Base-by-base conservation (phyloP, 805 yeast genomes). In the Lipomyces japonicus region DNA sequence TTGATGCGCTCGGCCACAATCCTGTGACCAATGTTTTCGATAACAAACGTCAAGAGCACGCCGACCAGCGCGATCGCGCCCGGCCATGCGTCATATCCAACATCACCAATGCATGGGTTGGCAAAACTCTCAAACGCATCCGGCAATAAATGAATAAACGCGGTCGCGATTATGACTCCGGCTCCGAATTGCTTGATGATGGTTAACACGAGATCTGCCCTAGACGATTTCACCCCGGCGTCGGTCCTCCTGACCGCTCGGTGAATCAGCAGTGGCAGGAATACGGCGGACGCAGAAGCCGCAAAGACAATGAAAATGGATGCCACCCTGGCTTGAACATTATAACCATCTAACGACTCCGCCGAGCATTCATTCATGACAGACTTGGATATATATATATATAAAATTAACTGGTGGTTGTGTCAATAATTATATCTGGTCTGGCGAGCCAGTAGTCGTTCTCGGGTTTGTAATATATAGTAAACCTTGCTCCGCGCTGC, bases 111-210 rank as follows among this genome's bases (percentile, higher is more conserved):
- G 69, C 93, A 85, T 7, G 70, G 76, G 41, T 76, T 62, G 1
- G 73, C 62, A 40, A 85, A 69, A 2, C 78, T 73, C 7, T 81
- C 84, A 50, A 73, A 66, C 3, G 93, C 91, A 0, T 88, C 91
- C 54, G 78, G 74, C 51, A 86, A 67, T 52, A 86, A 69, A 68
- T 86, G 95, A 26, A 86, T 80, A 60, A 86, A 84, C 0, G 90
- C 86, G 1, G 95, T 86, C 12, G 91, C 86, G 10, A 86, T 75
- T 61, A 86, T 86, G 42, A 86, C 91, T 48, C 95, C 95, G 2
- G 90, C 82, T 53, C 95, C 95, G 63, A 86, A 86, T 67, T 75
- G 84, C 61, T 83, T 84, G 43, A 86, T 81, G 42, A 80, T 65
- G 63, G 82, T 47, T 23, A 62, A 42, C 19, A 64, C 24, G 23